Percentiles rank a stretch among this genome's conserved stretches.
Conservation (phyloP, 495 filamentous ascomycete genomes). For the Talaromyces borbonicus region DNA sequence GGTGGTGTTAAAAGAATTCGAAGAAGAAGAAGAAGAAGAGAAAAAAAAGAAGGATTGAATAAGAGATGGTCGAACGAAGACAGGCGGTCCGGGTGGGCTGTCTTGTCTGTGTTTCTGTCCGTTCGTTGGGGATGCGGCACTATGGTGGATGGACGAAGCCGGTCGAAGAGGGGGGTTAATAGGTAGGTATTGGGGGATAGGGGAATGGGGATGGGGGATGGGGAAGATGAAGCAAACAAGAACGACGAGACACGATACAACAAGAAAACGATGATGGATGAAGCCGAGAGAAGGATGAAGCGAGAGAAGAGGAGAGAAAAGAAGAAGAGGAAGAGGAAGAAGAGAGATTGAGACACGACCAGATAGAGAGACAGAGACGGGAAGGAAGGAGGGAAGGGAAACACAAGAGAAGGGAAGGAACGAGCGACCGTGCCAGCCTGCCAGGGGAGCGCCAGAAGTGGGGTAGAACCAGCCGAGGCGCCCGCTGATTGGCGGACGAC, state of each 20-base stretch:
- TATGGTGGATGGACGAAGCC: neutral
- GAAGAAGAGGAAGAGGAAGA: conserved; percentile 6
- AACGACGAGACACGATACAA: conserved; percentile 5
- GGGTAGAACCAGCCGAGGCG: too few species aligned
- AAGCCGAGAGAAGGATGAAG: conserved; percentile 9
- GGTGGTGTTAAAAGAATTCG: too few species aligned
- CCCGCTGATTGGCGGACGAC: too few species aligned
- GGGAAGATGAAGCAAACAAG: conserved; percentile 11
- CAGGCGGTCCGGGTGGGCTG: neutral
- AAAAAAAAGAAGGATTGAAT: conserved; percentile 3
- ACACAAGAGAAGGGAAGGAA: conserved; percentile 6
- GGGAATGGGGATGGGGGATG: conserved; percentile 4
- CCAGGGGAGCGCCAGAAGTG: conserved; percentile 4
- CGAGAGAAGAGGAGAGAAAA: conserved; percentile 13
- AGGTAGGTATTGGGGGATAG: too few species aligned
- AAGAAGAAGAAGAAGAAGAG: conserved; percentile 7
- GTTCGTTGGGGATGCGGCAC: neutral
- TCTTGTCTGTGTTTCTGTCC: neutral
- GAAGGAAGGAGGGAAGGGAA: conserved; percentile 7
- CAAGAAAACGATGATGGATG: conserved; percentile 10
- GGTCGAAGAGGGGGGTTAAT: conserved; percentile 1
- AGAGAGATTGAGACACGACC: conserved; percentile 8
- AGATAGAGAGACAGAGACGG: conserved; percentile 4
- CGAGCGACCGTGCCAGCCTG: conserved; percentile 1
- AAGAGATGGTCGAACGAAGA: conserved; percentile 6